Evolutionary conservation across 257 asterid species (phyloP), one percentile per base, ranked within the genome.

Genomic region (Plantago major): DNA sequence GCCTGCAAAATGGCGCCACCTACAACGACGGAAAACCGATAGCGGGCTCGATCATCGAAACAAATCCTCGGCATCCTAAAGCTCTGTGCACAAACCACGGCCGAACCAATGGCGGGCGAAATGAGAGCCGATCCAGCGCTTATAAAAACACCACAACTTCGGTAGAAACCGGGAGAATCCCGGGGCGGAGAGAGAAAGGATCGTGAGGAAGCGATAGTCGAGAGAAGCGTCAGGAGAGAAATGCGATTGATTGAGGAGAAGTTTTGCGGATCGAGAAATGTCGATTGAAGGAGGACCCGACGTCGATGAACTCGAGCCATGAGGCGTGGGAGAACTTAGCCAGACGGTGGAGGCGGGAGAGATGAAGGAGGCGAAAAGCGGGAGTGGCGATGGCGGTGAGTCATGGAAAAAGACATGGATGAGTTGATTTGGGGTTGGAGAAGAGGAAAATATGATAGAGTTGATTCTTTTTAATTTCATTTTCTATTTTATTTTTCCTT

Each of bases 91-190:
- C 55, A 70, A 64, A 84, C 89, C n/a, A 90, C n/a, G n/a, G n/a
- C n/a, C 78, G 6, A 85, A 64, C 95, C 96, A 17, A 87, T 81
- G n/a, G 87, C 81, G 61, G 78, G 89, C 84, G 96, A 87, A 16
- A 90, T 84, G 50, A 90, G 86, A 51, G 87, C 64, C 44, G 93
- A 81, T 60, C 97, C 96, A 4, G 84, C 95, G 65, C 81, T 72
- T n/a, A 93, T 87, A 63, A 90, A 87, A 90, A 85, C 63, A 83
- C 87, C 45, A 87, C 96, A 46, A 90, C n/a, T n/a, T n/a, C n/a
- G n/a, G n/a, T n/a, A n/a, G n/a, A n/a, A n/a, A n/a, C n/a, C n/a
- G n/a, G n/a, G n/a, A n/a, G n/a, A n/a, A n/a, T n/a, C n/a, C n/a
- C n/a, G n/a, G n/a, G n/a, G n/a, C n/a, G n/a, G n/a, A n/a, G n/a